phyloP scores from a whole-genome alignment of 2,329 filamentous ascomycete genomes.

The Aspergillus arachidicola region DNA sequence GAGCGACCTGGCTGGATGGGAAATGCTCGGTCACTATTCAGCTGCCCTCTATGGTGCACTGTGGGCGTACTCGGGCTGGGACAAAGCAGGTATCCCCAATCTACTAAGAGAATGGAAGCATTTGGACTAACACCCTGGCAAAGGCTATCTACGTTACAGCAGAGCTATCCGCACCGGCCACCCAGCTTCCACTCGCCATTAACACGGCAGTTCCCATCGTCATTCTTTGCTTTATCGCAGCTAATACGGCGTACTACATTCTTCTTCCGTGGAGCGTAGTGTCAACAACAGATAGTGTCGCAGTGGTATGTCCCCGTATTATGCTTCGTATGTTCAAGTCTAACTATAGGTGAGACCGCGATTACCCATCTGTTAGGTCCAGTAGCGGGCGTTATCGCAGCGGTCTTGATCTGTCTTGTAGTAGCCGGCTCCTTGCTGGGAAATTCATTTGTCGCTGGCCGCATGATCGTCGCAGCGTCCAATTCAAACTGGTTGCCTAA shows the following conservation, averaged over 20 bases:
- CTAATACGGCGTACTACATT: conserved; percentile 20
- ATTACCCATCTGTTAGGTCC: conserved; percentile 18
- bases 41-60: conserved; percentile 21
- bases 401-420: conserved; percentile 16
- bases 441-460: conserved; percentile 20
- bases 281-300: conserved; percentile 20
- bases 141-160: conserved; percentile 21
- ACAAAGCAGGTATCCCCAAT: conserved; percentile 12
- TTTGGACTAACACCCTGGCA: not conserved
- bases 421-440: conserved; percentile 20
- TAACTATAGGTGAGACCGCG: conserved; percentile 11
- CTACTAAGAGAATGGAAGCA: not conserved
- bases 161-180: conserved; percentile 19
- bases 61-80: conserved; percentile 24
- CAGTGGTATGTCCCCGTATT: conserved; percentile 12
- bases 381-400: conserved; percentile 13
- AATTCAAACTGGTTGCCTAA: conserved; percentile 20
- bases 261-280: conserved; percentile 21
- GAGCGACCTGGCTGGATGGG: conserved; percentile 15
- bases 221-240: conserved; percentile 18
- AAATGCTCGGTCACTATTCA: conserved; percentile 20
- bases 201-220: conserved; percentile 20
- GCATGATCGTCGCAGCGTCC: conserved; percentile 19
- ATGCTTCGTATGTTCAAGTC: not conserved
- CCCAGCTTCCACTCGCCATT: conserved; percentile 21